Base-by-base conservation (phyloP, 179 eudicot species). In the Corrigiola litoralis region DNA sequence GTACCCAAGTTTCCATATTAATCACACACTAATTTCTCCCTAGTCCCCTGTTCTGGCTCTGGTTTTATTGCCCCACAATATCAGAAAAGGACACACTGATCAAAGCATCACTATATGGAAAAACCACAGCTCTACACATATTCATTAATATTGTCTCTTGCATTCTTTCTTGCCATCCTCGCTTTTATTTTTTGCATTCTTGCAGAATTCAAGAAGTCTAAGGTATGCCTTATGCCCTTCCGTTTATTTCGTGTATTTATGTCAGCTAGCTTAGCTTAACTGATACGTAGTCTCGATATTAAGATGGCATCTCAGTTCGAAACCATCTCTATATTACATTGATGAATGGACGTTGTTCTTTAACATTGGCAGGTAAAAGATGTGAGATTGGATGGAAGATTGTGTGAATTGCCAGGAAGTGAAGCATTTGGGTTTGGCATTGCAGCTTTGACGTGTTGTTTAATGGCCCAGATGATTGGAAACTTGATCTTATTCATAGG, bases 131-230 rank as follows among this genome's bases (percentile, higher is more conserved):
- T 53, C 20, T 37, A 51, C 52, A 51, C 59, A 42, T 69, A 53
- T 38, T 6, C 74, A 7, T 33, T 77, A 2, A 29, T 72, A 20
- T 40, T 78, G 20, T 72, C 79, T 0, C 1, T 76, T 14, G 47
- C 71, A 68, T 28, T 69, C 50, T 47, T 61, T 65, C 73, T 85
- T 17, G 73, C 75, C 38, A 57, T 86, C 13, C 42, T 74, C 66
- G 72, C 96, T 41, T 84, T 78, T 52, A 63, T 77, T 5, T 51
- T 82, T 16, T 88, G 94, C 82, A 27, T 91, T 40, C 77, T 85
- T 8, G 86, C 91, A 1, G 96, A 91, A 54, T 72, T 83, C 80
- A 85, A 80, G 74, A 86, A 73, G 68, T 75, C 94, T 28, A 86
- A 88, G 83, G 97, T 90, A 50, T 5, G 23, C 4, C 17, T 11